Percentiles rank a stretch among this genome's conserved stretches.
Conservation (phyloP, 2,329 filamentous ascomycete species). For the Ophiostoma sp. region DNA sequence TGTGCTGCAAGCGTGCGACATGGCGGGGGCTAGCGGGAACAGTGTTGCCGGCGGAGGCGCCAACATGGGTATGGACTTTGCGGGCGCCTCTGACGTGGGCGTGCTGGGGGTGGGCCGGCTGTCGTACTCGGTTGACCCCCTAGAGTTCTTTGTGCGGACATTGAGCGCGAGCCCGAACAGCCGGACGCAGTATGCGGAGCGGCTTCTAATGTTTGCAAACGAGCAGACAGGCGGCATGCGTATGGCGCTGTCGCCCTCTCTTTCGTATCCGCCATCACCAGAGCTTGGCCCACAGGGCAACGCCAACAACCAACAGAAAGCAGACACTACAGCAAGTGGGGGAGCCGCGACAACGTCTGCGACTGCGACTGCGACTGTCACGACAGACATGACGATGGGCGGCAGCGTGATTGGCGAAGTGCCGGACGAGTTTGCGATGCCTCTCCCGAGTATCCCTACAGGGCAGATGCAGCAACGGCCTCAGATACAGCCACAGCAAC, state of each 20-base stretch:
- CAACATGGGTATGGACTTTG: conserved; percentile 32
- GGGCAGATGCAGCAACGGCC: too few species aligned
- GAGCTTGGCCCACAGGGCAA: conserved; percentile 9
- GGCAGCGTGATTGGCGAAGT: conserved; percentile 24
- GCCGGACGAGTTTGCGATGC: conserved; percentile 14
- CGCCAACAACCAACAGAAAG: background rate
- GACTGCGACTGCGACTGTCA: background rate
- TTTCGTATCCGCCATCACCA: conserved; percentile 26
- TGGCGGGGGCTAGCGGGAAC: conserved; percentile 24
- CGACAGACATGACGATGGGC: background rate
- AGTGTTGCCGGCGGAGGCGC: conserved; percentile 25
- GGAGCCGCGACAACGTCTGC: background rate
- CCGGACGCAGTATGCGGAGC: conserved; percentile 40
- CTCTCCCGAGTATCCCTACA: background rate
- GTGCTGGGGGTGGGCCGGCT: conserved; percentile 33
- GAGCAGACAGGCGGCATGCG: conserved; percentile 38
- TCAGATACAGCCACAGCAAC: background rate
- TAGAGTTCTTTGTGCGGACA: conserved; percentile 42
- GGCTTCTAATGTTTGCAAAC: conserved; percentile 39
- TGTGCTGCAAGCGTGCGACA: conserved; percentile 37
- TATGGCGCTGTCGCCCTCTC: conserved; percentile 31
- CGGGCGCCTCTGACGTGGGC: conserved; percentile 32
- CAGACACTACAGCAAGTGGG: background rate
- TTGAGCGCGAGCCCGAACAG: conserved; percentile 42
- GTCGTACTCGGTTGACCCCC: conserved; percentile 37